phyloP scores from a whole-genome alignment of 1,284 basidiomycete genomes.

The Bjerkandera adusta region DNA sequence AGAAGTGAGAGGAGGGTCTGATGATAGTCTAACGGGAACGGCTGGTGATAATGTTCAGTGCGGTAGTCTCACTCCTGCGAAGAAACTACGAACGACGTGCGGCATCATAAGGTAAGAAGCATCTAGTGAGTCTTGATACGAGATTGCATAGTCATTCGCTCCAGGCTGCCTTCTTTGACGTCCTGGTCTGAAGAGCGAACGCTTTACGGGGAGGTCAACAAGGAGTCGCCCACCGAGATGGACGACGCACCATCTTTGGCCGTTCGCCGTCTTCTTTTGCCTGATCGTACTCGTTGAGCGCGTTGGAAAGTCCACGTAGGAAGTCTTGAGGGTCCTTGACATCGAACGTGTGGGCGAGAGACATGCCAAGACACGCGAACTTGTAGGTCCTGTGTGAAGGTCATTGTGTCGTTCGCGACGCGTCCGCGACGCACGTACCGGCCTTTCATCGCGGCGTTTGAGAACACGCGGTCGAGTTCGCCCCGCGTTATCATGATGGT shows the following conservation, averaged over 20 bases:
- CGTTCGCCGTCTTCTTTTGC: constrained; percentile 74
- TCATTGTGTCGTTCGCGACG: constrained; percentile 11
- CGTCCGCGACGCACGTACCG: constrained; percentile 45
- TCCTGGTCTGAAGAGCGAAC: constrained; percentile 55
- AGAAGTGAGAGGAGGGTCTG: constrained; percentile 83
- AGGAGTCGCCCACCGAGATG: constrained; percentile 9
- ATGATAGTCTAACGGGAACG: constrained; percentile 83
- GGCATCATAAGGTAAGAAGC: constrained; percentile 72
- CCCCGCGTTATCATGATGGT: constrained; percentile 74
- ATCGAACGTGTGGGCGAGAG: constrained; percentile 76
- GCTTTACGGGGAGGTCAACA: constrained; percentile 29
- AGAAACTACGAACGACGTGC: constrained; percentile 54
- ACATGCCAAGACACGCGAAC: constrained; percentile 82
- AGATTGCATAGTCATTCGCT: constrained; percentile 57
- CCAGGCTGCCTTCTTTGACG: constrained; percentile 49
- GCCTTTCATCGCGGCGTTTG: constrained; percentile 72
- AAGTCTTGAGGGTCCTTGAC: constrained; percentile 77
- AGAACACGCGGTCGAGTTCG: constrained; percentile 74
- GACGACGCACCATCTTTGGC: constrained; percentile 65
- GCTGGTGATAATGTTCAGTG: constrained; percentile 40
- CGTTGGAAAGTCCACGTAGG: constrained; percentile 67
- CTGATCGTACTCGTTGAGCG: constrained; percentile 76
- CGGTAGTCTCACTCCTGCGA: not conserved
- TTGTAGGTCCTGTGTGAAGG: constrained; percentile 58
- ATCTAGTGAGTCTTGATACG: constrained; percentile 60